Percentiles rank a stretch among this genome's conserved stretches.
phyloP scores from a whole-genome alignment of 345 rosid genomes.

The Barbarea vulgaris region DNA sequence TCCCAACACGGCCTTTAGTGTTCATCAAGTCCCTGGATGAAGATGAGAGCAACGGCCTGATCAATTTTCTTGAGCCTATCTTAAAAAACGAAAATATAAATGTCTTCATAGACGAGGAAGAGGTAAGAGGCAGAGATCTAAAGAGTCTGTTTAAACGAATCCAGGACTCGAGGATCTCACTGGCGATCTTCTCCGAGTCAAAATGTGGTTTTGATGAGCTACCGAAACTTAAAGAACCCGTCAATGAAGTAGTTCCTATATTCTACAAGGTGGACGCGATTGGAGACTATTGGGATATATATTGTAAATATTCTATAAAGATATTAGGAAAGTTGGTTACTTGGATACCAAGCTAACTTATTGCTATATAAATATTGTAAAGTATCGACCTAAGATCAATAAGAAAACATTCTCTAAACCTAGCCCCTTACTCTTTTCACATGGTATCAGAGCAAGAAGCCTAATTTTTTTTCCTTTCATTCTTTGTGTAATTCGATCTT shows the following conservation, averaged over 20 bases:
- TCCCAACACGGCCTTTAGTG: not conserved
- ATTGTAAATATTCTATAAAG: no score
- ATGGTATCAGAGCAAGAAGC: no score
- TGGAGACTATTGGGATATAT: no score
- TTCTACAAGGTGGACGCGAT: not conserved
- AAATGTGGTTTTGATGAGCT: not conserved
- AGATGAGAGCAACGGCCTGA: not conserved
- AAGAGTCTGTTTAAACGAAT: not conserved
- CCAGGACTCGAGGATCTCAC: not conserved
- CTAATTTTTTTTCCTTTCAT: no score
- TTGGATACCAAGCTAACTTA: no score
- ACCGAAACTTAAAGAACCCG: not conserved
- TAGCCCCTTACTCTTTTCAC: no score
- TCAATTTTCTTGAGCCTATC: not conserved
- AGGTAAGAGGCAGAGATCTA: not conserved
- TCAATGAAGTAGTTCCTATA: not conserved
- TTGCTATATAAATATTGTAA: no score
- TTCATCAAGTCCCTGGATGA: not conserved
- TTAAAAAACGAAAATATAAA: not conserved
- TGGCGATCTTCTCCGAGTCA: conserved; percentile 1
- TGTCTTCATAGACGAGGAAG: not conserved
- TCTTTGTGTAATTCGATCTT: no score
- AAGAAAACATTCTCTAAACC: no score
- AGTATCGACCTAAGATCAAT: no score
- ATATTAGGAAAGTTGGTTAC: no score